Evolutionary conservation across 1,284 basidiomycete species (phyloP), one percentile per base, ranked within the genome.

Genomic region (Ganoderma boninense): DNA sequence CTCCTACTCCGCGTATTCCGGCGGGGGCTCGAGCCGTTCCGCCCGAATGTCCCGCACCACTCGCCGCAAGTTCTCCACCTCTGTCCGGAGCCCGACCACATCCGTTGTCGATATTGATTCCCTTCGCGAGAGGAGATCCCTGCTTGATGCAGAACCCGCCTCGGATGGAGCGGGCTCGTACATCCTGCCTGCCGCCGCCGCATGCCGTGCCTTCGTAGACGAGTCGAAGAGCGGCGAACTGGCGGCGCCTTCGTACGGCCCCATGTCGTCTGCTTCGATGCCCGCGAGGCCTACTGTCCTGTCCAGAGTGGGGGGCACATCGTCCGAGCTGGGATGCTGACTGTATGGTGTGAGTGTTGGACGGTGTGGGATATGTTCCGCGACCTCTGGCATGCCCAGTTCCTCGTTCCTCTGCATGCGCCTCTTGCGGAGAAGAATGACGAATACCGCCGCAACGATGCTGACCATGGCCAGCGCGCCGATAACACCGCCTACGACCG

Each of bases 51-150:
- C 71, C 69, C 75, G 71, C 76, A 79, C 76, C 32, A 75, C 76
- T 40, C 73, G 66, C 64, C 78, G 69, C 63, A 79, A 64, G 56
- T 77, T 76, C 70, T 77, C 76, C 49, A 78, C 76, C 69, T 79
- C 78, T 11, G 72, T 60, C 11, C 76, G 75, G 62, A 78, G 67
- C 10, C 71, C 73, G 7, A 68, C 29, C 8, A 79, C 74, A 38
- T 76, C 77, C 32, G 68, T 69, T 38, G 77, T 38, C 38, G 38
- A 38, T 10, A 38, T 38, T 10, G 38, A 38, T 6, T 38, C 38
- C 38, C 38, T 38, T 38, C 38, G 74, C 42, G 76, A 74, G 10
- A 76, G 73, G 18, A 74, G 76, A 1, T 77, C 74, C 14, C 68
- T 46, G 62, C 75, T 76, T 44, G 74, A 77, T 46, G 71, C 67